A percentile compares a stretch with the other conserved stretches of the same genome.
Evolutionary conservation across 176 grass and related monocot genomes (phyloP).

Genomic region (Melocanna baccifera): DNA sequence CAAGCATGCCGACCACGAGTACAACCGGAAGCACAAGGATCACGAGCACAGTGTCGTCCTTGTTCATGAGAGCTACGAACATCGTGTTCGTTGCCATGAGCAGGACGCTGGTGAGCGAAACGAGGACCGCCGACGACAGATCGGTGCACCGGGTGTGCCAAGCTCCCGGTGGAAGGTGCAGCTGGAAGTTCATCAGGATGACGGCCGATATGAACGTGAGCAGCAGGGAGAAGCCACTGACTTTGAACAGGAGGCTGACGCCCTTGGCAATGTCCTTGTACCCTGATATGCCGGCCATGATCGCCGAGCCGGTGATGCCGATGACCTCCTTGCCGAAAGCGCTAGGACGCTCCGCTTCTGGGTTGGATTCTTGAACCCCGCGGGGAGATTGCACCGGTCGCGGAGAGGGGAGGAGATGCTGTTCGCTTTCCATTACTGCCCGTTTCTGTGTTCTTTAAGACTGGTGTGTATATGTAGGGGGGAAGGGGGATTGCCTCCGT

Average conservation of each 20-base stretch:
- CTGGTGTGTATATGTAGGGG: background rate
- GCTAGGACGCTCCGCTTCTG: background rate
- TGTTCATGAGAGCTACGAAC: background rate
- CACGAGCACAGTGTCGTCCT: background rate
- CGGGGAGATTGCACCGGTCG: background rate
- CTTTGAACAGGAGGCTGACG: background rate
- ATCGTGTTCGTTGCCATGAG: background rate
- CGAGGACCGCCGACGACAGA: background rate
- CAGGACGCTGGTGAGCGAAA: background rate
- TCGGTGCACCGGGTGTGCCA: background rate
- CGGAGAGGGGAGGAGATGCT: background rate
- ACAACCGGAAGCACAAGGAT: background rate
- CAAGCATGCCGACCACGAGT: background rate
- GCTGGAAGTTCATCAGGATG: background rate
- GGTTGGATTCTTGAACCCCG: background rate
- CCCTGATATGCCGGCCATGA: background rate
- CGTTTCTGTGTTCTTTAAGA: background rate
- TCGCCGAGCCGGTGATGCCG: constrained; percentile 1
- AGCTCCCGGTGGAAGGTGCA: background rate
- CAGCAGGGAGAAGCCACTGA: background rate
- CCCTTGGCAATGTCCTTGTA: constrained; percentile 8
- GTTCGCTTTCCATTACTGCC: background rate
- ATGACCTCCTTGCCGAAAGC: constrained; percentile 5
- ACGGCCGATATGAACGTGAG: background rate
- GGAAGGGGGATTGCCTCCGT: background rate